Conservation (phyloP, 768 basidiomycete genomes). For the Mycena pura region DNA sequence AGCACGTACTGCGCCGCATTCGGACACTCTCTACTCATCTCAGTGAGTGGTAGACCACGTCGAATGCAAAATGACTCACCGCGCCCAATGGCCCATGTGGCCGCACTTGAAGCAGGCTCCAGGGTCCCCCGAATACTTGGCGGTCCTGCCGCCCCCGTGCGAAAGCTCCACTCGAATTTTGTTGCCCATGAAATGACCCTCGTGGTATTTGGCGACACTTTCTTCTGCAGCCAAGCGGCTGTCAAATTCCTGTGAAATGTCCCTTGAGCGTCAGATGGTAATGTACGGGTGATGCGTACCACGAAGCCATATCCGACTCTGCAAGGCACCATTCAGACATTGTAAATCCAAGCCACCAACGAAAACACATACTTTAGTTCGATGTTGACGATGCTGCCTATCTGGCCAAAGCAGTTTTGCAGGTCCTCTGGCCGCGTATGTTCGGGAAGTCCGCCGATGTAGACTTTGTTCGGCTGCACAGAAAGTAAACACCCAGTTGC, state of each 20-base stretch:
- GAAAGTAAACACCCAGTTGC: slow-evolving; percentile 73
- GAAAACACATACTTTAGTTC: slow-evolving; percentile 76
- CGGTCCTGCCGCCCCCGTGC: slow-evolving; percentile 81
- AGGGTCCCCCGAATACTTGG: slow-evolving; percentile 84
- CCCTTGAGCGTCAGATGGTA: too few relatives aligned
- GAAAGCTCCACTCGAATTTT: slow-evolving; percentile 90
- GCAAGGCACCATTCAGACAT: slow-evolving; percentile 14
- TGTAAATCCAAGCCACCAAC: slow-evolving; percentile 20
- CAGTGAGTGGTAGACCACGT: neutral
- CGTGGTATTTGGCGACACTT: slow-evolving; percentile 87
- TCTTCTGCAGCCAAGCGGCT: slow-evolving; percentile 82
- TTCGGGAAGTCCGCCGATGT: slow-evolving; percentile 89
- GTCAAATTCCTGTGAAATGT: slow-evolving; percentile 80
- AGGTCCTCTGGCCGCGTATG: slow-evolving; percentile 86
- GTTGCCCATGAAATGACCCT: slow-evolving; percentile 91
- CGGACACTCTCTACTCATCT: slow-evolving; percentile 69
- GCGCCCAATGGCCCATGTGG: slow-evolving; percentile 87
- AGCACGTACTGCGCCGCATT: slow-evolving; percentile 60
- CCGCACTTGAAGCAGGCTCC: slow-evolving; percentile 91
- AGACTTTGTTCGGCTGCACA: slow-evolving; percentile 92
- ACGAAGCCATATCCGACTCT: slow-evolving; percentile 92
- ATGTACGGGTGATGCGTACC: slow-evolving; percentile 57
- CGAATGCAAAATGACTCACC: slow-evolving; percentile 51
- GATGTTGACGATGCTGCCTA: slow-evolving; percentile 75
- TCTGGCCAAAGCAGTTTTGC: slow-evolving; percentile 85